Evolutionary conservation across 2,329 filamentous ascomycete species (phyloP).

Genomic region (Microascus cirrosus): DNA sequence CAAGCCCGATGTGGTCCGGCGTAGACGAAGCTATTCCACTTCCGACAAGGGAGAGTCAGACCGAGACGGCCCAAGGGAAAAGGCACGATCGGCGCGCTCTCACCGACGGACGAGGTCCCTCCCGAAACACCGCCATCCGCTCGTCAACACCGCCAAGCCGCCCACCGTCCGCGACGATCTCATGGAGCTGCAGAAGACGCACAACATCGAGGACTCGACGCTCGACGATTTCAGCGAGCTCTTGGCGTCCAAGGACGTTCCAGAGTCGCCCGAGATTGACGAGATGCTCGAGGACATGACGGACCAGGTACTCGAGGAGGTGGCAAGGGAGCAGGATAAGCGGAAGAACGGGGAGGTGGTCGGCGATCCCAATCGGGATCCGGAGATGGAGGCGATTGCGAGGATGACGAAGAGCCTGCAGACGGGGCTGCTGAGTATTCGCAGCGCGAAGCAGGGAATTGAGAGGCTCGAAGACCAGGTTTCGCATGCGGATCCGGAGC

Average conservation of each 20-base stretch:
- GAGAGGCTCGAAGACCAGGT: constrained; percentile 44
- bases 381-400: constrained; percentile 30
- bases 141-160: constrained; percentile 41
- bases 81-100: background rate
- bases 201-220: constrained; percentile 48
- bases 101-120: constrained; percentile 23
- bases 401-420: constrained; percentile 42
- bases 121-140: constrained; percentile 30
- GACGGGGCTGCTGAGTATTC: constrained; percentile 39
- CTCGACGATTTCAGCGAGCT: constrained; percentile 46
- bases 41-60: constrained; percentile 1
- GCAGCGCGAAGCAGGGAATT: constrained; percentile 44
- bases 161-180: constrained; percentile 46
- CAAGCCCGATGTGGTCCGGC: background rate
- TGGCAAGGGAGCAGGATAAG: constrained; percentile 4
- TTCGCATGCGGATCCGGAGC: constrained; percentile 22
- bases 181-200: constrained; percentile 35
- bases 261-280: constrained; percentile 7
- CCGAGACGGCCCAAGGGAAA: background rate
- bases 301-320: constrained; percentile 8
- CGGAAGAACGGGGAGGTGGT: background rate
- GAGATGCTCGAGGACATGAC: constrained; percentile 9
- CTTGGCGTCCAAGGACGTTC: constrained; percentile 12
- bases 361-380: background rate
- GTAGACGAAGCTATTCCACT: background rate